Conservation (phyloP, 345 rosid genomes). For the Citropsis articulata region DNA sequence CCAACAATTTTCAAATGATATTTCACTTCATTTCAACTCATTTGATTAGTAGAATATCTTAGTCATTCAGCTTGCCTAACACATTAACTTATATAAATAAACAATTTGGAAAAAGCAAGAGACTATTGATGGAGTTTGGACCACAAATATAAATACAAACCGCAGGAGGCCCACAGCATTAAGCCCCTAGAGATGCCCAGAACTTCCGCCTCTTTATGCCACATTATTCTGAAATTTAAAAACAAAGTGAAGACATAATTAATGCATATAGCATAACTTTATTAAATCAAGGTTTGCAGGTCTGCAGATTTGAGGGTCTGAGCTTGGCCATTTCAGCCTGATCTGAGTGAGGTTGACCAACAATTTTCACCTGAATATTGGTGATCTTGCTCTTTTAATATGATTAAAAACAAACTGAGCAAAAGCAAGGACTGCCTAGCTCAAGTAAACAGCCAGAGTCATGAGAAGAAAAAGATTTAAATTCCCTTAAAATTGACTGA, state of each 20-base stretch:
- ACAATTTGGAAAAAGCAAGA: slow-evolving; percentile 1
- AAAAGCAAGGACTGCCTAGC: neutral
- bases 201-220: slow-evolving; percentile 20
- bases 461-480: neutral
- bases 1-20: neutral
- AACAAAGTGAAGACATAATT: slow-evolving; percentile 4
- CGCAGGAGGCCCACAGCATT: slow-evolving; percentile 15
- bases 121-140: neutral
- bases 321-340: neutral
- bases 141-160: slow-evolving; percentile 25
- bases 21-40: no score
- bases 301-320: neutral
- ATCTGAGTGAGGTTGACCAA: neutral
- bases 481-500: neutral
- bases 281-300: neutral
- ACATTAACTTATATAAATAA: slow-evolving; percentile 7
- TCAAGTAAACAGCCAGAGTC: neutral
- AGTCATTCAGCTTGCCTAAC: slow-evolving; percentile 12
- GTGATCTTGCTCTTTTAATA: neutral
- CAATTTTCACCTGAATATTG: neutral
- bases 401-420: neutral
- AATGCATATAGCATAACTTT: neutral
- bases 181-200: slow-evolving; percentile 6
- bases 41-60: neutral
- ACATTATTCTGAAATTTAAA: slow-evolving; percentile 22